Evolutionary conservation across 331 rosid species (phyloP).

Genomic region (Cydonia oblonga): DNA sequence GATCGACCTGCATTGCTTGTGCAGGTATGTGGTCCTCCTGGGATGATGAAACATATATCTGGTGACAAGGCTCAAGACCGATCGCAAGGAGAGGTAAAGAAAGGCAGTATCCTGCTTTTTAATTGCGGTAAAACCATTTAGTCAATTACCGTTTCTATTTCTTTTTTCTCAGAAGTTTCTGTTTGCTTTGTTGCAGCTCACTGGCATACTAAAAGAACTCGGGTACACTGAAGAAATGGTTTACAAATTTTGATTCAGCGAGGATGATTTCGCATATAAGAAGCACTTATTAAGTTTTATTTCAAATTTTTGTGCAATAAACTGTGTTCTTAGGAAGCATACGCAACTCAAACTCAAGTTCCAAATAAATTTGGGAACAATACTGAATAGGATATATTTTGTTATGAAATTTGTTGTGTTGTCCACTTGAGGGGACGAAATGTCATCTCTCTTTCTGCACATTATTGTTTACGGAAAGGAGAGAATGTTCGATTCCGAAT

Average conservation of each 20-base stretch:
- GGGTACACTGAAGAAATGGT: conserved; percentile 96
- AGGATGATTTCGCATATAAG: neutral
- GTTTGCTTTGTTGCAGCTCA: conserved; percentile 40
- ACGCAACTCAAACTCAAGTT: neutral
- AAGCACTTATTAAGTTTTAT: neutral
- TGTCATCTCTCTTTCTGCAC: too few relatives aligned
- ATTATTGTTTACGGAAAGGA: too few relatives aligned
- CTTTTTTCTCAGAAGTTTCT: neutral
- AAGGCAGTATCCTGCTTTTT: neutral
- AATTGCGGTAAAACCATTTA: neutral
- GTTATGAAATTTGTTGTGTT: neutral
- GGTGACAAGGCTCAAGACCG: conserved; percentile 82
- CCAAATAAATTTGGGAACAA: neutral
- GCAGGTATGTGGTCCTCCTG: conserved; percentile 99
- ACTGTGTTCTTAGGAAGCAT: neutral
- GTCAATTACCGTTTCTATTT: neutral
- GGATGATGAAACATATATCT: conserved; percentile 78
- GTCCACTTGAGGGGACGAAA: neutral
- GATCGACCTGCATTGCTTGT: neutral
- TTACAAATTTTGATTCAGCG: conserved; percentile 62
- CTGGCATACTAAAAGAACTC: conserved; percentile 75
- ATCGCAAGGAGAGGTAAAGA: conserved; percentile 92
- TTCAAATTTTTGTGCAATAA: conserved; percentile 3
- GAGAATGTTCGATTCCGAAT: too few relatives aligned
- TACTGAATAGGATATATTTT: neutral